phyloP scores from a whole-genome alignment of 352 stramenopile species.

The Phytophthora pseudosyringae region DNA sequence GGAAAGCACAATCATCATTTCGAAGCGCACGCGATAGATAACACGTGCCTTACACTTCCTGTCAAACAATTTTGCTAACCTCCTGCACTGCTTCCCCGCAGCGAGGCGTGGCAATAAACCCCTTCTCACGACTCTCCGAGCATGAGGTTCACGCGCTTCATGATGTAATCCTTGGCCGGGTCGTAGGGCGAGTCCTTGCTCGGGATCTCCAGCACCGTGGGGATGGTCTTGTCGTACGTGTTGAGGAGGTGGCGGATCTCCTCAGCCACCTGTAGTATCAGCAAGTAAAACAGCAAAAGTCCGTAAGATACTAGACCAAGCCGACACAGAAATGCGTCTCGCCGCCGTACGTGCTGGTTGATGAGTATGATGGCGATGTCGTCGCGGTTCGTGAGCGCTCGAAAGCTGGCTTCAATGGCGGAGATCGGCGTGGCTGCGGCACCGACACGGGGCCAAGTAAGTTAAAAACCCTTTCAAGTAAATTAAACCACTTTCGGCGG shows the following conservation, averaged over 20 bases:
- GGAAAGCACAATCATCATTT: constrained; percentile 23
- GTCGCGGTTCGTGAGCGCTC: constrained; percentile 91
- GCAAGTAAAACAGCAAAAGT: neutral
- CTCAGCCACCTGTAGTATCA: constrained; percentile 88
- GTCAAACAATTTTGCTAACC: constrained; percentile 14
- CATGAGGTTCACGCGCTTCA: constrained; percentile 97
- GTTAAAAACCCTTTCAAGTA: constrained; percentile 13
- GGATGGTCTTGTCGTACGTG: constrained; percentile 98
- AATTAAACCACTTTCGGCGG: no score
- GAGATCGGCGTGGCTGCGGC: constrained; percentile 85
- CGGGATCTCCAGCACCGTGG: constrained; percentile 98
- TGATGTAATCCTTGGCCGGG: constrained; percentile 99
- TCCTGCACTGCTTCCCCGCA: constrained; percentile 3
- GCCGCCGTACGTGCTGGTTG: constrained; percentile 95
- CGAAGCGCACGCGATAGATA: constrained; percentile 24
- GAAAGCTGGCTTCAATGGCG: constrained; percentile 94
- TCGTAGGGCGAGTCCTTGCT: constrained; percentile 97
- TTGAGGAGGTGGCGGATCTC: constrained; percentile 98
- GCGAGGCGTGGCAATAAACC: neutral
- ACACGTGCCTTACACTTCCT: constrained; percentile 24
- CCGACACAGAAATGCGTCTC: no score
- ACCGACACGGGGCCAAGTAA: no score
- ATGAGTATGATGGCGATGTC: constrained; percentile 99
- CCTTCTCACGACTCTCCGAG: constrained; percentile 72
- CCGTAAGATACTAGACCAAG: constrained; percentile 4